Evolutionary conservation across 768 basidiomycete species (phyloP).

Genomic region (Suillus occidentalis): DNA sequence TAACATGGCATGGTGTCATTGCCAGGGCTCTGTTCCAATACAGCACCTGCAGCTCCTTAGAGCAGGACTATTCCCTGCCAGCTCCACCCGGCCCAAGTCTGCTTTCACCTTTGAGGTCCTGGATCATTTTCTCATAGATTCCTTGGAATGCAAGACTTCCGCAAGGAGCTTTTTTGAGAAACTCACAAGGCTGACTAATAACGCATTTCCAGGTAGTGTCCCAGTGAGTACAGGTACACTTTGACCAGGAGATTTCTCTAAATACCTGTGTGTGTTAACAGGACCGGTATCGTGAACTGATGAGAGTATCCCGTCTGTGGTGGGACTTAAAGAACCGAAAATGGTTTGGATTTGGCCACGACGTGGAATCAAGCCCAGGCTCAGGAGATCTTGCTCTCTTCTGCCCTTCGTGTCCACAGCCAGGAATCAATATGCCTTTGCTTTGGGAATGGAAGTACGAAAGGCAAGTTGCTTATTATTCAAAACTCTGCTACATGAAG

Average conservation of each 20-base stretch:
- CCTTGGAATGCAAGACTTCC: constrained; percentile 15
- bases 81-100: constrained; percentile 5
- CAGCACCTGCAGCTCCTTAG: background rate
- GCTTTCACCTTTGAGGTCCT: constrained; percentile 11
- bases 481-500: background rate
- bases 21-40: background rate
- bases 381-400: constrained; percentile 19
- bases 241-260: background rate
- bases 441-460: constrained; percentile 19
- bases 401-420: constrained; percentile 30
- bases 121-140: constrained; percentile 8
- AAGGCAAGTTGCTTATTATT: constrained; percentile 3
- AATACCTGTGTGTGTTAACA: background rate
- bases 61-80: constrained; percentile 8
- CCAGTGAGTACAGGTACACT: background rate
- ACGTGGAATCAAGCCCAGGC: background rate
- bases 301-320: constrained; percentile 8
- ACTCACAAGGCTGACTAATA: constrained; percentile 11
- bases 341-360: constrained; percentile 14
- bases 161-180: constrained; percentile 14
- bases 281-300: constrained; percentile 15
- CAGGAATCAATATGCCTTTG: constrained; percentile 23
- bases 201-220: background rate
- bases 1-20: constrained; percentile 4
- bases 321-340: constrained; percentile 4